Evolutionary conservation across 23 red algal species (phyloP), one percentile per base, ranked within the genome.

Genomic region (Gracilariopsis chorda): DNA sequence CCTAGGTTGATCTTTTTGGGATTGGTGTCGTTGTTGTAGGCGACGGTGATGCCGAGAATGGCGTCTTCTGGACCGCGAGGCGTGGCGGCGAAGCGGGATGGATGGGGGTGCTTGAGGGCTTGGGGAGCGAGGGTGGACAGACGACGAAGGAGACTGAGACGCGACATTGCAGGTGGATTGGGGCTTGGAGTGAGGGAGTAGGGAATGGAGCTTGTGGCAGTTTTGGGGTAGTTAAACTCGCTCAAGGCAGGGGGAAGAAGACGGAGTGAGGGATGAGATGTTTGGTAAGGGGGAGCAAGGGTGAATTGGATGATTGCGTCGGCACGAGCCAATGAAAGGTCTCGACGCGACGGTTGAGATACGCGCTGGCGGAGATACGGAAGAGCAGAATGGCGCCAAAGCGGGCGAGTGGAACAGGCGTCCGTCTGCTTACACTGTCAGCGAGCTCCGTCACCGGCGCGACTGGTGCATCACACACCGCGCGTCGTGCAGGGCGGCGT

Each of bases 1-100:
- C 96, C 92, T n/a, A 98, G 75, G 52, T 98, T 98, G 25, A 98
- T 72, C 92, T 98, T 98, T 12, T 84, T 71, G 51, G 92, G 88
- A 29, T 83, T 77, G 3, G 67, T 35, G 76, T 94, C 90, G 7
- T 46, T 62, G 41, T 92, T 90, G 83, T 87, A 98, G 9, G 92
- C 87, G 8, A 74, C 28, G 77, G 96, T 94, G 58, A 98, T 62
- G 48, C 96, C 96, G 11, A 98, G 82, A 51, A 98, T 98, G 64
- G 96, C 92, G 55, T 98, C 96, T 24, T 84, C 78, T 0, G 90
- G 83, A 11, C 89, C 96, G 27, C 40, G 70, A 2, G 96, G 90
- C 3, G 90, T 90, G 49, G 69, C 34, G 37, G 59, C 51, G 68
- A 93, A 98, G 53, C 51, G 79, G 19, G 94, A 92, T 9, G 71